These are phyloP conservation scores for Tuctoria greenei DNA, from an alignment of 176 grass and related monocot species.

Conservation along the genomic window DNA sequence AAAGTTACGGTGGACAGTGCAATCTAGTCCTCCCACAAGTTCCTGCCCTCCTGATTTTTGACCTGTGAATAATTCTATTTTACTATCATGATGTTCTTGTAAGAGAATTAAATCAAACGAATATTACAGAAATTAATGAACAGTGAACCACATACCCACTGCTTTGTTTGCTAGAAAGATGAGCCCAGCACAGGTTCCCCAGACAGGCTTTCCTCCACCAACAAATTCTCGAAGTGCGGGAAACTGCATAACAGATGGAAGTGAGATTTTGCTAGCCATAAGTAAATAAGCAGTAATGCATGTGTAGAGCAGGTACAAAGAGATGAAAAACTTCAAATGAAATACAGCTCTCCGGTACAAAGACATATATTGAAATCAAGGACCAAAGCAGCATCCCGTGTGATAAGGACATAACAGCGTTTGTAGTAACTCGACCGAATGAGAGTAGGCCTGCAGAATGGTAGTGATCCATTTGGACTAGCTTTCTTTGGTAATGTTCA, in stretches of 20 bases:
- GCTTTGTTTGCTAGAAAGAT: conserved; percentile 96
- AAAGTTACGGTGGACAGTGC: conserved; percentile 90
- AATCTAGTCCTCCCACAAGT: conserved; percentile 90
- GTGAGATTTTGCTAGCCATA: not conserved
- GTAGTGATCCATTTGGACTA: too few relatives aligned
- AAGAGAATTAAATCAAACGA: not conserved
- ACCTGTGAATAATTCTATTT: conserved; percentile 37
- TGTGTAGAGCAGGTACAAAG: not conserved
- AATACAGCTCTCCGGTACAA: not conserved
- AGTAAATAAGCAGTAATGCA: not conserved
- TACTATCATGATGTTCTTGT: not conserved
- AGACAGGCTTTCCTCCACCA: conserved; percentile 79
- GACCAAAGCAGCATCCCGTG: too few relatives aligned
- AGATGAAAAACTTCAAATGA: not conserved
- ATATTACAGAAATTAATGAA: not conserved
- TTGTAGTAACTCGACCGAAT: too few relatives aligned
- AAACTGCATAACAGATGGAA: conserved; percentile 60
- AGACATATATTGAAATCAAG: too few relatives aligned
- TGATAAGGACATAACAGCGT: too few relatives aligned
- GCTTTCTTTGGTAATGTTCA: too few relatives aligned
- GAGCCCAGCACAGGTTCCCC: conserved; percentile 97
- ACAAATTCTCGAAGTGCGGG: conserved; percentile 92
- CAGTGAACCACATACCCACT: conserved; percentile 52
- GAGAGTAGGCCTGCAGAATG: too few relatives aligned
- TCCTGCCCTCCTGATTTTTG: conserved; percentile 87